Base-by-base conservation (phyloP, 2,329 filamentous ascomycete genomes). In the Colletotrichum cereale region DNA sequence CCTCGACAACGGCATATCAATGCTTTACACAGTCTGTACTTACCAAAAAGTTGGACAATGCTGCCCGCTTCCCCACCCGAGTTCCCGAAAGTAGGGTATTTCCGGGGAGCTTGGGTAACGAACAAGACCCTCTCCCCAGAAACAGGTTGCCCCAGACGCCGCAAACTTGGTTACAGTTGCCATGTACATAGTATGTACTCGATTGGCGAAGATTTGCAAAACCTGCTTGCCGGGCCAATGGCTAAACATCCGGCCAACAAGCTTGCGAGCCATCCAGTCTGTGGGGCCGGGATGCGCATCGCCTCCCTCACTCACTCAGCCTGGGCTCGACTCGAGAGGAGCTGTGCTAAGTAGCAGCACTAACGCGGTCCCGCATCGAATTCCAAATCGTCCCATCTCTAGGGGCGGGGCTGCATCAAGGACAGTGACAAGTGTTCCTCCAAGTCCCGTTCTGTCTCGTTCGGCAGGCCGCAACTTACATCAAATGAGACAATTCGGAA, bases 311-410 rank as follows among this genome's bases (percentile, higher is more conserved):
- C 38, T 44, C 26, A 38, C 29, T 8, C 21, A 21, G 50, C 38
- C 26, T 57, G 67, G 14, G 31, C 67, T 62, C 57, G 57, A 56
- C 55, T 70, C 56, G 56, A 71, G 63, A 40, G 58, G 52, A 68
- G 68, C 65, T 71, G 65, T n/a, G n/a, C n/a, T n/a, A n/a, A n/a
- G n/a, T 53, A 47, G 68, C 40, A 26, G 52, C 68, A 62, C 68
- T 68, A 68, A 48, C 44, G 53, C 53, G 47, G 58, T 48, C 58
- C 68, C 58, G 68, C 68, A 71, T 68, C 53, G 44, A 44, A 71
- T 71, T 71, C 68, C 68, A 71, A 71, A 71, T 71, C 68, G 65
- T 71, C 68, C 38, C 7, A 52, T 44, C 57, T 36, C 31, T 16
- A 16, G 26, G 34, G 26, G 64, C 42, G 50, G 67, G 63, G 67